Conservation (phyloP, 805 yeast genomes). For the Candida schatavii region DNA sequence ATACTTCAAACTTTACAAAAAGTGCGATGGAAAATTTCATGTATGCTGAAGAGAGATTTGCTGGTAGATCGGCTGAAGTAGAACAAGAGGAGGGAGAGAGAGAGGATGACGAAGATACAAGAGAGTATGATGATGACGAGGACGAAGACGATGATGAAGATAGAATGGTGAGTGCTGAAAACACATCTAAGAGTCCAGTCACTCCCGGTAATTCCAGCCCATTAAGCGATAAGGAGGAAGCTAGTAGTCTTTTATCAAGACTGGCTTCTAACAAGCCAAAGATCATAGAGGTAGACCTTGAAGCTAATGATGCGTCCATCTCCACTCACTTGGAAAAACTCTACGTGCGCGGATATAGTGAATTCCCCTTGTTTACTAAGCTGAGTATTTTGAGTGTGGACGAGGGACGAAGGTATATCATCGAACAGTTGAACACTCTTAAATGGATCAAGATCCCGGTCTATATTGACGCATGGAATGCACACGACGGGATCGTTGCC, state of each 20-base stretch:
- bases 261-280: slow-evolving; percentile 10
- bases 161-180: not conserved
- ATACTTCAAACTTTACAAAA: slow-evolving; percentile 36
- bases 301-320: slow-evolving; percentile 22
- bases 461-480: slow-evolving; percentile 66
- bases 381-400: slow-evolving; percentile 30
- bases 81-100: slow-evolving; percentile 10
- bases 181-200: not conserved
- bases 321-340: slow-evolving; percentile 15
- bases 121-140: slow-evolving; percentile 6
- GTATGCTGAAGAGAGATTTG: slow-evolving; percentile 33
- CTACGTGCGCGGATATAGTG: slow-evolving; percentile 12
- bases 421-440: slow-evolving; percentile 55
- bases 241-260: not conserved
- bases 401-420: slow-evolving; percentile 37
- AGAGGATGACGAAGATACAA: slow-evolving; percentile 9
- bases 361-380: slow-evolving; percentile 29
- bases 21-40: slow-evolving; percentile 35
- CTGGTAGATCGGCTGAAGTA: slow-evolving; percentile 10
- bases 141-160: slow-evolving; percentile 15
- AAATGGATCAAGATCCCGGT: slow-evolving; percentile 79
- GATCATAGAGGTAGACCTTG: slow-evolving; percentile 19
- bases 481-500: slow-evolving; percentile 86
- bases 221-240: not conserved
- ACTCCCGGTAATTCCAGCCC: not conserved